These are phyloP conservation scores for Suhomyces bribrorum DNA, from an alignment of 1,139 yeast species.

Conservation along the genomic window DNA sequence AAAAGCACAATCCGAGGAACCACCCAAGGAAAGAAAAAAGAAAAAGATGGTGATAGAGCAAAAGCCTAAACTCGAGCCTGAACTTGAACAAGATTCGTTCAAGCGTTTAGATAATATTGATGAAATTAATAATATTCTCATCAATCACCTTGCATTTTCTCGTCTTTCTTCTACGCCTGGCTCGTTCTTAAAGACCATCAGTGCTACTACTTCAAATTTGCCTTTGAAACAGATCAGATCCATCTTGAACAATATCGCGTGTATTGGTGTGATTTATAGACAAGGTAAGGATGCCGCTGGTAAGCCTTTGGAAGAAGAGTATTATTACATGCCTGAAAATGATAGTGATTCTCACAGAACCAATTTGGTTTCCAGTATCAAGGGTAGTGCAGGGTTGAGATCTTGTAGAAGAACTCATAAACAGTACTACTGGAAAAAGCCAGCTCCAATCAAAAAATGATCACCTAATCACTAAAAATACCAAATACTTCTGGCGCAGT, in stretches of 20 bases:
- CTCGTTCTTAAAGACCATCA: constrained; percentile 61
- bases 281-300: constrained; percentile 97
- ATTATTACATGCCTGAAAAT: constrained; percentile 82
- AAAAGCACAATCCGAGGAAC: constrained; percentile 35
- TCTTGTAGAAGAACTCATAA: constrained; percentile 92
- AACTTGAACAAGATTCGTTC: constrained; percentile 30
- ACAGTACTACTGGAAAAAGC: constrained; percentile 86
- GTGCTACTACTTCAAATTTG: constrained; percentile 47
- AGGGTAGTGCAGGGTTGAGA: constrained; percentile 81
- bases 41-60: constrained; percentile 14
- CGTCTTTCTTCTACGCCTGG: constrained; percentile 86
- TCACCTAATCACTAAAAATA: not conserved
- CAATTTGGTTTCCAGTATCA: constrained; percentile 67
- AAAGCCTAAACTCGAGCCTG: too few species aligned
- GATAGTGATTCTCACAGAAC: constrained; percentile 75
- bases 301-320: constrained; percentile 88
- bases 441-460: constrained; percentile 50
- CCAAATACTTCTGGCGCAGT: too few species aligned
- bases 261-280: constrained; percentile 84
- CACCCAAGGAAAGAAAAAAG: constrained; percentile 20
- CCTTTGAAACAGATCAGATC: constrained; percentile 52
- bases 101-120: constrained; percentile 40
- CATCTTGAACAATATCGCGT: constrained; percentile 48
- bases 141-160: constrained; percentile 88
- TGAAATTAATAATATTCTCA: constrained; percentile 63